Evolutionary conservation across 345 rosid species (phyloP).

Genomic region (Murraya koenigii): DNA sequence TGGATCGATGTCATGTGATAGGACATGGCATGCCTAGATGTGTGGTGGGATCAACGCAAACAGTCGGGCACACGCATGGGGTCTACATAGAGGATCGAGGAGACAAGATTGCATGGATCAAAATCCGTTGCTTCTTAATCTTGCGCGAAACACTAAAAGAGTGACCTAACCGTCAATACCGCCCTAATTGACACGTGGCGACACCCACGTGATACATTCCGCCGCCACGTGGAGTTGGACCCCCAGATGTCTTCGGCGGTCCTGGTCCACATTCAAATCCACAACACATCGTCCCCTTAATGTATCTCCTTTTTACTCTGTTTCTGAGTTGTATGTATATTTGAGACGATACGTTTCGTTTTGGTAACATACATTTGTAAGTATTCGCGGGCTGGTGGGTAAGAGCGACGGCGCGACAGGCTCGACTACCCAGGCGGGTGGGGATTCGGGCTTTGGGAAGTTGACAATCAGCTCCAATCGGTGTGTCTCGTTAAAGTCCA

Average conservation of each 20-base stretch:
- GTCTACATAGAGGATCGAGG: constrained; percentile 17
- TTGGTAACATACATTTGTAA: constrained; percentile 3
- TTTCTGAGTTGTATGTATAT: neutral
- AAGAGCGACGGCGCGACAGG: constrained; percentile 34
- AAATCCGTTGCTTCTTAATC: constrained; percentile 16
- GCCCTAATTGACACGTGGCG: constrained; percentile 28
- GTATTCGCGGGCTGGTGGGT: constrained; percentile 8
- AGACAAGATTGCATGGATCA: constrained; percentile 32
- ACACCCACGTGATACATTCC: constrained; percentile 29
- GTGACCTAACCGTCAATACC: constrained; percentile 37
- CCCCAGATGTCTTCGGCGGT: neutral
- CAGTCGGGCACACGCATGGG: constrained; percentile 1
- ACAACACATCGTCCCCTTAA: too few relatives aligned
- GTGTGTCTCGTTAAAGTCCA: constrained; percentile 32
- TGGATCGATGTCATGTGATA: too few relatives aligned
- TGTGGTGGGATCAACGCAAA: neutral
- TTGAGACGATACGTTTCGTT: neutral
- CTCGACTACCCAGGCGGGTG: constrained; percentile 18
- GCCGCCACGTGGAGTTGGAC: constrained; percentile 15
- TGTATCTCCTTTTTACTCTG: neutral
- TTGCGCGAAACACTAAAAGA: constrained; percentile 26
- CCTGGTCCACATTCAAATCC: neutral
- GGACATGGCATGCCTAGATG: neutral
- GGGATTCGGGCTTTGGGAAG: constrained; percentile 32
- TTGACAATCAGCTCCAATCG: constrained; percentile 28